A percentile compares a stretch with the other conserved stretches of the same genome.
phyloP scores from a whole-genome alignment of 1,284 basidiomycete genomes.

The Fomitopsis palustris region DNA sequence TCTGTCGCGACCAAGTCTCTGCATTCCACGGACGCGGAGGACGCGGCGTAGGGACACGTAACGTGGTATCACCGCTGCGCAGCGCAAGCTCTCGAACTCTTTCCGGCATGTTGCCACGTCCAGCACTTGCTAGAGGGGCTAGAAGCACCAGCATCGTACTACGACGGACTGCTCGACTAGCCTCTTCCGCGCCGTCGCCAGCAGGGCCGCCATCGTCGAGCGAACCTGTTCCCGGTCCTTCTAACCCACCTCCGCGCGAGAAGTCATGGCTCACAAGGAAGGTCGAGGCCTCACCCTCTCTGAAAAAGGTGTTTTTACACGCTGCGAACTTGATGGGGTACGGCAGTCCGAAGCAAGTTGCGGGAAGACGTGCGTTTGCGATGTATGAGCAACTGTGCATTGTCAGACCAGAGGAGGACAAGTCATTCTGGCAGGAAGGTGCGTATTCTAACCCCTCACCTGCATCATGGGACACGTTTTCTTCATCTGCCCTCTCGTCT shows the following conservation, averaged over 20 bases:
- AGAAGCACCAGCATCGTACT: neutral
- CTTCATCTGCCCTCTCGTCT: neutral
- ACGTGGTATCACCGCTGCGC: no score
- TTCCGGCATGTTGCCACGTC: neutral
- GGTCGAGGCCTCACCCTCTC: slow-evolving; percentile 49
- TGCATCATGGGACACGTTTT: neutral
- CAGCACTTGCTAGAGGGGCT: neutral
- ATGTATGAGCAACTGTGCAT: slow-evolving; percentile 61
- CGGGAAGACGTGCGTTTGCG: slow-evolving; percentile 51
- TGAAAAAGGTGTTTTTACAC: slow-evolving; percentile 46
- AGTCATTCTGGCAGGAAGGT: slow-evolving; percentile 67
- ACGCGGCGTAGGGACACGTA: no score
- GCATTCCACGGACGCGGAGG: no score
- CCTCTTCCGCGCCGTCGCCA: neutral
- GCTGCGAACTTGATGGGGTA: slow-evolving; percentile 58
- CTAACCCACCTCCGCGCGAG: neutral
- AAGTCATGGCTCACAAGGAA: slow-evolving; percentile 56
- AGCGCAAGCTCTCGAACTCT: no score
- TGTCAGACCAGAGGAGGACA: slow-evolving; percentile 55
- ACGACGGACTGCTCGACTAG: neutral
- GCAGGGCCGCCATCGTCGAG: neutral
- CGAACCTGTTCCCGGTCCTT: neutral
- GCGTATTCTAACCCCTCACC: slow-evolving; percentile 23
- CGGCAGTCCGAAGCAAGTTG: slow-evolving; percentile 55
- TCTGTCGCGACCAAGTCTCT: no score